A percentile compares a stretch with the other conserved stretches of the same genome.
Evolutionary conservation across 306 rosid species (phyloP).

Genomic region (Hippophae rhamnoides): DNA sequence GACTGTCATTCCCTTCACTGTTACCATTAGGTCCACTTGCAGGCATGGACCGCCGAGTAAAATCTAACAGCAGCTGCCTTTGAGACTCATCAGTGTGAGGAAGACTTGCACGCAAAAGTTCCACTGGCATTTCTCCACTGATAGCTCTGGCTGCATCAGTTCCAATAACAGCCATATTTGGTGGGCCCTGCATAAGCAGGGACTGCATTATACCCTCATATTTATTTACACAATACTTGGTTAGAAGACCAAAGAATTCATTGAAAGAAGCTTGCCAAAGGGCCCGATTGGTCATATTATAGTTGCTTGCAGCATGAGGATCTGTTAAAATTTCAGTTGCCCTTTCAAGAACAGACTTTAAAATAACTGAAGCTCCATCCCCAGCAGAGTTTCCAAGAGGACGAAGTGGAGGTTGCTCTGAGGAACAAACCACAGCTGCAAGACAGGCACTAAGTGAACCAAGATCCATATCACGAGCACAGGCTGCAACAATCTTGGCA

Average conservation of each 20-base stretch:
- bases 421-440: slow-evolving; percentile 85
- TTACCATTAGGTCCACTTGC: slow-evolving; percentile 43
- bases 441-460: slow-evolving; percentile 89
- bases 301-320: slow-evolving; percentile 68
- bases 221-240: slow-evolving; percentile 74
- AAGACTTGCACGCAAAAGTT: slow-evolving; percentile 83
- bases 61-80: slow-evolving; percentile 55
- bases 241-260: slow-evolving; percentile 66
- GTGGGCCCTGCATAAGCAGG: slow-evolving; percentile 39
- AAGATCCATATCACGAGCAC: slow-evolving; percentile 71
- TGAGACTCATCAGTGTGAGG: slow-evolving; percentile 87
- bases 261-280: slow-evolving; percentile 97
- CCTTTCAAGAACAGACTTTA: slow-evolving; percentile 78
- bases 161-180: slow-evolving; percentile 39
- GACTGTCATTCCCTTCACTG: slow-evolving; percentile 40
- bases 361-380: slow-evolving; percentile 78
- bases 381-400: slow-evolving; percentile 88
- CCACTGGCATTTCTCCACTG: slow-evolving; percentile 88
- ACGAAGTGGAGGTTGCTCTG: slow-evolving; percentile 84
- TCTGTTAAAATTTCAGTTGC: slow-evolving; percentile 83
- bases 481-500: slow-evolving; percentile 58
- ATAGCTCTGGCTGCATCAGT: slow-evolving; percentile 67
- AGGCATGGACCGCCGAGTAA: slow-evolving; percentile 80
- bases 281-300: slow-evolving; percentile 47
- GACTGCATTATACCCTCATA: slow-evolving; percentile 69